Evolutionary conservation across 495 filamentous ascomycete genomes (phyloP).

Genomic region (Lepidopterella palustris): DNA sequence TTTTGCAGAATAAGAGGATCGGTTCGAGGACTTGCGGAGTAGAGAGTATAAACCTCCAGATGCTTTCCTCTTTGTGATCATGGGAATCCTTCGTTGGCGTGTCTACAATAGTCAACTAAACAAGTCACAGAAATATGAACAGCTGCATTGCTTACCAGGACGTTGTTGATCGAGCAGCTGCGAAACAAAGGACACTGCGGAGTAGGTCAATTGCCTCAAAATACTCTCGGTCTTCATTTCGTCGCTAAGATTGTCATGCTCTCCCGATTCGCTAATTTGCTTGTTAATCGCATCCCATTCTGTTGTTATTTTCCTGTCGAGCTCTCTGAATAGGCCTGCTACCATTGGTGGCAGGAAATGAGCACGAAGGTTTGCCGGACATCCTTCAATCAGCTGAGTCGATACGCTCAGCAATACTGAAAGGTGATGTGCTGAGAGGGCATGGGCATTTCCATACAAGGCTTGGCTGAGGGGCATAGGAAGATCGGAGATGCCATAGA

Average conservation of each 20-base stretch:
- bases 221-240: slow-evolving; percentile 99
- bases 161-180: slow-evolving; percentile 66
- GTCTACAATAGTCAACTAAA: neutral
- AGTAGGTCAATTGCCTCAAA: slow-evolving; percentile 84
- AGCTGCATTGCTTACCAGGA: slow-evolving; percentile 40
- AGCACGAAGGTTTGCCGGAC: slow-evolving; percentile 65
- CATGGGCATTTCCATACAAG: slow-evolving; percentile 73
- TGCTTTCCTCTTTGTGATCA: slow-evolving; percentile 10
- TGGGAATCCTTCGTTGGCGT: slow-evolving; percentile 1
- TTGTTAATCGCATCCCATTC: slow-evolving; percentile 73
- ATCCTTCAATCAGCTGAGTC: slow-evolving; percentile 81
- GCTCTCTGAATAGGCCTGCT: slow-evolving; percentile 70
- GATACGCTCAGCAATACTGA: slow-evolving; percentile 83
- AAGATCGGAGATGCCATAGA: slow-evolving; percentile 82
- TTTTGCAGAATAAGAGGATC: slow-evolving; percentile 82
- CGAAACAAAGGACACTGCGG: slow-evolving; percentile 83
- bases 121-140: neutral
- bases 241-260: slow-evolving; percentile 67
- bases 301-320: slow-evolving; percentile 75
- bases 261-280: slow-evolving; percentile 54
- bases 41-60: slow-evolving; percentile 62
- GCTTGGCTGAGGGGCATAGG: slow-evolving; percentile 78
- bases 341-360: slow-evolving; percentile 86
- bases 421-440: slow-evolving; percentile 86
- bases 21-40: slow-evolving; percentile 75